Base-by-base conservation (phyloP, 2,329 filamentous ascomycete genomes). In the Coleophoma eucalyptorum region DNA sequence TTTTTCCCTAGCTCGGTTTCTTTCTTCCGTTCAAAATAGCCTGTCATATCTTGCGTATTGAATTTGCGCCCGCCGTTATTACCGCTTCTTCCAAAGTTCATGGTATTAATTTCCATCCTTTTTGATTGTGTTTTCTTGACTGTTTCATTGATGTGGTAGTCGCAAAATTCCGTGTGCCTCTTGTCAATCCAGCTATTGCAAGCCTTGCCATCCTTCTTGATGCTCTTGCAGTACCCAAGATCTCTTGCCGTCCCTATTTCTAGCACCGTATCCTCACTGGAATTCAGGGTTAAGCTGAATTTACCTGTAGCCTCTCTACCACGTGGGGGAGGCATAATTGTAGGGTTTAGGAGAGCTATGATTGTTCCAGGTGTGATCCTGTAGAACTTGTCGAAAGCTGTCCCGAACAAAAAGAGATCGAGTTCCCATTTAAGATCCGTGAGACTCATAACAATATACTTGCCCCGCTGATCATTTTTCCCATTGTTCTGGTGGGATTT, bases 301-400 rank as follows among this genome's bases (percentile, higher is more conserved):
- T 84, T 83, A 21, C 91, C 91, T 0, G 88, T 93, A 55, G 92
- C 89, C 15, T 83, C 77, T 53, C 84, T 84, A 18, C 85, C 81
- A 1, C 83, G 83, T 0, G 88, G 87, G 0, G 93, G 93, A 3
- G 93, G 90, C 84, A 99, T 89, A 59, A 97, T 87, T 16, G 77
- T 84, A 1, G 94, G 94, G 64, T 99, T 99, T 31, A 99, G 76
- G 21, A 99, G 89, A 5, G 93, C 94, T 50, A 99, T 77, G 1
- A 97, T 80, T 0, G 92, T 97, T n/a, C 94, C 94, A 2, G 90
- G 81, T 0, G 85, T 85, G n/a, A 97, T 75, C 65, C 96, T 96
- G 87, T 93, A 97, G 72, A 94, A 99, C 49, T 89, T 84, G 15
- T 89, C 86, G 62, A 97, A 97, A 6, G 90, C 95, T 0, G 87